phyloP scores from a whole-genome alignment of 202 grass and related monocot genomes.

The Carex arenaria region DNA sequence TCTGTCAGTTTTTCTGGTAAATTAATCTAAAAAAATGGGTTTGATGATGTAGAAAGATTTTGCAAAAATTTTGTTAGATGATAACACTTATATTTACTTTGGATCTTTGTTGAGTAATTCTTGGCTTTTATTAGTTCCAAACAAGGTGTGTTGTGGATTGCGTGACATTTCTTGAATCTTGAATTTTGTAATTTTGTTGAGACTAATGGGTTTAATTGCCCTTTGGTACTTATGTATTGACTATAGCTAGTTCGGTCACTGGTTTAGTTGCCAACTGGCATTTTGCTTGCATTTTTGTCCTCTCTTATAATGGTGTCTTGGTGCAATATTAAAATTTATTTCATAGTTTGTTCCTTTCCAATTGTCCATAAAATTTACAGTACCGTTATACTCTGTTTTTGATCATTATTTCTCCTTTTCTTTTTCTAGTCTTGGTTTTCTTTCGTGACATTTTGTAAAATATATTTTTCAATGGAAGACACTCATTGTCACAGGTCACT shows the following conservation, averaged over 20 bases:
- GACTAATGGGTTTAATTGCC: not conserved
- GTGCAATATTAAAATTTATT: not conserved
- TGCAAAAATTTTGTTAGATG: not conserved
- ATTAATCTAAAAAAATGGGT: not conserved
- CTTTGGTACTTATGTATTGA: not conserved
- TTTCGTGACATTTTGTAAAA: not conserved
- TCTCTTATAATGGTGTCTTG: not conserved
- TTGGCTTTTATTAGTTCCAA: slow-evolving; percentile 3
- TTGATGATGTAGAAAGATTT: not conserved
- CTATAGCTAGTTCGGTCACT: not conserved
- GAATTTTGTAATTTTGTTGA: not conserved
- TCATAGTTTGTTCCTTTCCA: not conserved
- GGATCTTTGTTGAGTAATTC: not conserved
- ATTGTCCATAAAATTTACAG: not conserved
- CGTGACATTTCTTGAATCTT: not conserved
- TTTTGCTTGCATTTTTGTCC: not conserved
- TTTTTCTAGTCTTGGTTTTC: not conserved
- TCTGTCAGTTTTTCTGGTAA: not conserved
- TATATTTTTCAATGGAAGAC: not conserved
- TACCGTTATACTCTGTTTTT: not conserved
- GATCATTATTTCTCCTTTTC: not conserved
- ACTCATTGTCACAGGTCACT: not conserved
- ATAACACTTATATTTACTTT: not conserved
- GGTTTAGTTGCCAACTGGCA: slow-evolving; percentile 1
- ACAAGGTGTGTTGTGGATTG: not conserved